phyloP scores from a whole-genome alignment of 768 basidiomycete genomes.

The Tricholoma sp. region DNA sequence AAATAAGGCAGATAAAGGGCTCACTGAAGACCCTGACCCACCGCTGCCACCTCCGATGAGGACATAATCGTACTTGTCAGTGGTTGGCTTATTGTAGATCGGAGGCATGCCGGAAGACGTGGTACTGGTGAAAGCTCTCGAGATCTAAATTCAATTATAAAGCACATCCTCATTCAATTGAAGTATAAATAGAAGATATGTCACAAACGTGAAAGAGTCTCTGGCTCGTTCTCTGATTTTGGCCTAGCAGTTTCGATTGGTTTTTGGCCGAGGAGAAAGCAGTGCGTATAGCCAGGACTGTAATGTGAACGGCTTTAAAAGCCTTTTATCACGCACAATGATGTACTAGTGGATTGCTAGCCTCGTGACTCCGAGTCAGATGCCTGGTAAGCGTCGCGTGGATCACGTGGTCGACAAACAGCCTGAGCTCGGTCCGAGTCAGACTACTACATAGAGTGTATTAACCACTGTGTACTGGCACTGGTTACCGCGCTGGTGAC shows the following conservation, averaged over 20 bases:
- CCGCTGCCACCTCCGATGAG: constrained; percentile 93
- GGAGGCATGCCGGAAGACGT: constrained; percentile 62
- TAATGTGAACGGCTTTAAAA: constrained; percentile 14
- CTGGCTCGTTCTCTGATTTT: constrained; percentile 10
- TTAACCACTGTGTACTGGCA: too few relatives aligned
- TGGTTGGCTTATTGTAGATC: constrained; percentile 51
- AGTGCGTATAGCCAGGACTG: constrained; percentile 24
- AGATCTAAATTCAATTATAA: constrained; percentile 30
- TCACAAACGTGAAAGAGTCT: constrained; percentile 15
- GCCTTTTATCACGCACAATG: constrained; percentile 14
- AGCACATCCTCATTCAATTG: constrained; percentile 7
- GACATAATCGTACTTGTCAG: constrained; percentile 75
- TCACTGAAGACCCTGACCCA: constrained; percentile 81
- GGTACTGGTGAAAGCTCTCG: constrained; percentile 37
- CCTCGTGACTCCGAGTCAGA: not conserved
- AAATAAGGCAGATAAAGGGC: constrained; percentile 19
- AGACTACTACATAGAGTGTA: too few relatives aligned
- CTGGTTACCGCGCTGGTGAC: too few relatives aligned
- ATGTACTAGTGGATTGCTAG: not conserved
- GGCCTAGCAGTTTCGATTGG: constrained; percentile 7
- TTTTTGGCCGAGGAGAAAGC: constrained; percentile 8
- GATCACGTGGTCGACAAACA: too few relatives aligned
- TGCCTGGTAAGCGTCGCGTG: constrained; percentile 1
- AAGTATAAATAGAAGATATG: not conserved
- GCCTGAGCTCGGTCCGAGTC: too few relatives aligned